These are phyloP conservation scores for Pulveroboletus sp. DNA, from an alignment of 1,284 basidiomycete species.

Conservation along the genomic window DNA sequence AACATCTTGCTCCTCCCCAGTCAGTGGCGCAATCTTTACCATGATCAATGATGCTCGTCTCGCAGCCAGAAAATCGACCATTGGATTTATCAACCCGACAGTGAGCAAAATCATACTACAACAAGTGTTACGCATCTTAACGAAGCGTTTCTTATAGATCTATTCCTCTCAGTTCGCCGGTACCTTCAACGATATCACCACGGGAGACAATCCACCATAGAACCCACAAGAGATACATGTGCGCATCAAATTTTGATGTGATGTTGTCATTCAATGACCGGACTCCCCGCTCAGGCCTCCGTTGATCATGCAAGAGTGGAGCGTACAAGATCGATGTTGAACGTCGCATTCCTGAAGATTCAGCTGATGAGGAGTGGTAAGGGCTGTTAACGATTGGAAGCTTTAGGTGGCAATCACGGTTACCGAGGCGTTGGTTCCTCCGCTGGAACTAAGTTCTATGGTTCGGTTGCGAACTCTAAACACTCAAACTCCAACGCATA, in stretches of 20 bases:
- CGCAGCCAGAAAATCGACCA: conserved; percentile 38
- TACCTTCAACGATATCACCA: conserved; percentile 44
- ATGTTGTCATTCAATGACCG: no score
- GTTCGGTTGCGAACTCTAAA: neutral
- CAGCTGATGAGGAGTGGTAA: neutral
- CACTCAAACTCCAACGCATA: neutral
- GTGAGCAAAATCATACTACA: conserved; percentile 8
- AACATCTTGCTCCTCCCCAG: conserved; percentile 42
- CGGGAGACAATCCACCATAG: conserved; percentile 37
- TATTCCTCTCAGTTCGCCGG: conserved; percentile 20
- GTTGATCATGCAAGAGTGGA: no score
- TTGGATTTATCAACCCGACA: conserved; percentile 41
- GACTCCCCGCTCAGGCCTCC: no score
- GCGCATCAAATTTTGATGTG: no score
- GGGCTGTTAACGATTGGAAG: neutral
- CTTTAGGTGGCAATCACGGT: neutral
- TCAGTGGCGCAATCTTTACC: conserved; percentile 43
- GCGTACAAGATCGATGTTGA: no score
- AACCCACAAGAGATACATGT: no score
- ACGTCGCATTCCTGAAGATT: neutral
- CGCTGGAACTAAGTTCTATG: neutral
- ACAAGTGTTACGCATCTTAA: neutral
- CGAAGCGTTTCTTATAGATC: conserved; percentile 12
- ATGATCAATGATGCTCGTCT: conserved; percentile 50
- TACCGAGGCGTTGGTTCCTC: neutral